These are phyloP conservation scores for Plasmodium gaboni DNA, from an alignment of 169 alveolate genomes.

Conservation along the genomic window DNA sequence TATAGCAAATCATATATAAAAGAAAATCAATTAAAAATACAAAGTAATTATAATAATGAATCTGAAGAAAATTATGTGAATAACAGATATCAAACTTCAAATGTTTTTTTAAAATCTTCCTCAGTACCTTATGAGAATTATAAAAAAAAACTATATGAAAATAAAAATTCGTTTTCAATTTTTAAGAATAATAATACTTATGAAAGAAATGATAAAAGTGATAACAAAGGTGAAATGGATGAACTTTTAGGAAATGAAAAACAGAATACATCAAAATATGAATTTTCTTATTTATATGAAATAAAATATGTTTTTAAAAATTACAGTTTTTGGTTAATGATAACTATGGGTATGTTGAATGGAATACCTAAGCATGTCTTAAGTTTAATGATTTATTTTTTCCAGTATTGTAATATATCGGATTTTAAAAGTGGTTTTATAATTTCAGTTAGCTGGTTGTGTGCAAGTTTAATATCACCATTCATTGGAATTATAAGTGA, in stretches of 20 bases:
- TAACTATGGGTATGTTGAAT: constrained; percentile 80
- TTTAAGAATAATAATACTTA: constrained; percentile 7
- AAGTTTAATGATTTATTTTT: constrained; percentile 80
- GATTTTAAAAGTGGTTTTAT: constrained; percentile 79
- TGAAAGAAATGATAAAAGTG: constrained; percentile 18
- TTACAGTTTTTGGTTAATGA: constrained; percentile 81
- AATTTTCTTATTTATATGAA: constrained; percentile 69
- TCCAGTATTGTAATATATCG: constrained; percentile 81
- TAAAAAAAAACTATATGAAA: neutral
- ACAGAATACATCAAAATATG: constrained; percentile 29
- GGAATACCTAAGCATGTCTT: constrained; percentile 82
- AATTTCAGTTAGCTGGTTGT: constrained; percentile 80
- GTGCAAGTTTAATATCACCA: constrained; percentile 81
- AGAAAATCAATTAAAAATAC: too few species aligned
- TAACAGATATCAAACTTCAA: too few species aligned
- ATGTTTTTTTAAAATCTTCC: too few species aligned
- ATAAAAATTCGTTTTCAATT: constrained; percentile 10
- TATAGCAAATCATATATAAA: constrained; percentile 1
- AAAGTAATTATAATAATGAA: too few species aligned
- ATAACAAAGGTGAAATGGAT: constrained; percentile 17
- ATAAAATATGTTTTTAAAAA: constrained; percentile 77
- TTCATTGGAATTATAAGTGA: constrained; percentile 81
- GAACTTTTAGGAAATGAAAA: constrained; percentile 23
- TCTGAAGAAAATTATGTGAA: too few species aligned
- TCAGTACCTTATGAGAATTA: neutral